A percentile compares a stretch with the other conserved stretches of the same genome.
Conservation (phyloP, 2,329 filamentous ascomycete species). For the Akanthomyces muscarius region DNA sequence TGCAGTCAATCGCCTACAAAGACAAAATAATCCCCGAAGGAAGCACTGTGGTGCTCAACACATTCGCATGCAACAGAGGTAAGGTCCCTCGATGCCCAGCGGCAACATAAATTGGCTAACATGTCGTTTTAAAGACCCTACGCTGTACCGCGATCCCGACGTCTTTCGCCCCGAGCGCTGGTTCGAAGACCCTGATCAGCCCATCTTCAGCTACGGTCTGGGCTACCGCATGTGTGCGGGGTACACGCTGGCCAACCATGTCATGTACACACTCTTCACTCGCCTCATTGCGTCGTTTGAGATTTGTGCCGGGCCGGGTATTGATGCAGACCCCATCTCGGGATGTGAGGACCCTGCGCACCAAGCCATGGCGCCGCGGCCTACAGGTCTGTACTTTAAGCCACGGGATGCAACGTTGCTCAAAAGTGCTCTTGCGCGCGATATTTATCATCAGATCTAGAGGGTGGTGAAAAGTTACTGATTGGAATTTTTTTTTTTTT, state of each 20-base stretch:
- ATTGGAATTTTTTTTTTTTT: not conserved
- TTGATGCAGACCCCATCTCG: constrained; percentile 4
- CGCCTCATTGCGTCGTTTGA: constrained; percentile 7
- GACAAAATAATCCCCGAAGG: constrained; percentile 9
- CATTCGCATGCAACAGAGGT: constrained; percentile 12
- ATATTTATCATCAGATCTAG: not conserved
- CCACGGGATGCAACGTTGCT: not conserved
- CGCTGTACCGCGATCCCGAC: constrained; percentile 1
- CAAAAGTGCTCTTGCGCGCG: not conserved
- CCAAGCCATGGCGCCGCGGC: constrained; percentile 11
- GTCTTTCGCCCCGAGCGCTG: constrained; percentile 11
- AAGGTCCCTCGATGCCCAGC: not conserved
- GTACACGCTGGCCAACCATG: constrained; percentile 12
- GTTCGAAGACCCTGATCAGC: constrained; percentile 11
- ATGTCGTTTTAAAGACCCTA: not conserved
- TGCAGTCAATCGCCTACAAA: not conserved
- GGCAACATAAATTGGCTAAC: not conserved
- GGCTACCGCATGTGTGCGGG: constrained; percentile 15
- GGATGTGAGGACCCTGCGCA: constrained; percentile 1
- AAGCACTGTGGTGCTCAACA: constrained; percentile 3
- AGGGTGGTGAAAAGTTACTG: not conserved
- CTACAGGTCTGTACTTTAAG: constrained; percentile 7
- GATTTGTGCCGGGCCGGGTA: not conserved
- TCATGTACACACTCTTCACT: constrained; percentile 7
- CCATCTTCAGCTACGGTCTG: constrained; percentile 14